Evolutionary conservation across 352 stramenopile genomes (phyloP).

Genomic region (Plasmopara muralis): DNA sequence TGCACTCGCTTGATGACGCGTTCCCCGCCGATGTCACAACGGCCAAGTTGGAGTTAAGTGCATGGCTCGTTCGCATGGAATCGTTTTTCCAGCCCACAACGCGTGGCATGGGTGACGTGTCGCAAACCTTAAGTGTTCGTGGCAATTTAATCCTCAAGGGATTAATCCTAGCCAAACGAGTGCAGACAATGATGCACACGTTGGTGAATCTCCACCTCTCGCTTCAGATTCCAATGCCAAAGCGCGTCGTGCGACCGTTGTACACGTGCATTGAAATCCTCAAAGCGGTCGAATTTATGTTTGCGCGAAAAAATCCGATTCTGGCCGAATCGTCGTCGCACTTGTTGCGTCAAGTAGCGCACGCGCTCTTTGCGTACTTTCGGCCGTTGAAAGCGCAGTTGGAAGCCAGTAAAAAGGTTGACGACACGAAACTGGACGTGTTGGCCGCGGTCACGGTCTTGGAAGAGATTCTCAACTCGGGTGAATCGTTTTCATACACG

Average conservation of each 20-base stretch:
- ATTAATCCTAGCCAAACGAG: conserved; percentile 82
- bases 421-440: conserved; percentile 83
- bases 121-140: conserved; percentile 73
- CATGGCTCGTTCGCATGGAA: conserved; percentile 84
- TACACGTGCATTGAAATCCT: conserved; percentile 88
- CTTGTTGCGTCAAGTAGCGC: conserved; percentile 68
- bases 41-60: conserved; percentile 74
- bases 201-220: conserved; percentile 86
- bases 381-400: conserved; percentile 75
- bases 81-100: conserved; percentile 83
- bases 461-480: conserved; percentile 77
- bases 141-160: conserved; percentile 90
- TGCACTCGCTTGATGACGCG: conserved; percentile 71
- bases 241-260: conserved; percentile 73
- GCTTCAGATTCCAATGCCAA: conserved; percentile 82
- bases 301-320: conserved; percentile 81
- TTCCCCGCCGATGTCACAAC: conserved; percentile 73
- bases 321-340: conserved; percentile 68
- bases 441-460: conserved; percentile 78
- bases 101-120: conserved; percentile 57
- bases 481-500: conserved; percentile 83
- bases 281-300: conserved; percentile 92
- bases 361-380: conserved; percentile 77
- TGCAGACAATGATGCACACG: conserved; percentile 88
- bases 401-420: conserved; percentile 81